Evolutionary conservation across 768 basidiomycete species (phyloP), one percentile per base, ranked within the genome.

Genomic region (Pisolithus albus): DNA sequence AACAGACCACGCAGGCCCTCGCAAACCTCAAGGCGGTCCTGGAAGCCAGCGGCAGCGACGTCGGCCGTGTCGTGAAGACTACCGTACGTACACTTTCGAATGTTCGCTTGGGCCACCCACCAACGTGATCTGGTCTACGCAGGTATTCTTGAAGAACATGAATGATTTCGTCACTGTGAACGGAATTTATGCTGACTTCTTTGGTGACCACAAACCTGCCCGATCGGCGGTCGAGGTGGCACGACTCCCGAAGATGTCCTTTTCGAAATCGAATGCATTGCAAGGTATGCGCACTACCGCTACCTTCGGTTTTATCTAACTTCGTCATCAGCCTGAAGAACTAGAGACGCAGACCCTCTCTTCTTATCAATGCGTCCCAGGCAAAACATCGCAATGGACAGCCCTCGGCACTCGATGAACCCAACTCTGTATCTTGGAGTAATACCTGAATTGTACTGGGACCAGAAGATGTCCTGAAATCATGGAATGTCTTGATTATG

Each of bases 121-220:
- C 18, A 5, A n/a, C 19, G 11, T 16, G 23, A 45, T 11, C 13
- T 4, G 41, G 41, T 21, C 34, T 34, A 42, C 6, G 0, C 28
- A 93, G 92, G 86, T 94, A 23, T 98, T 96, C 73, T 70, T 98
- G 65, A 92, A 95, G 68, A 73, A 80, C 55, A 94, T 98, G 91
- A 75, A 89, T 58, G 89, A 99, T 68, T 98, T 98, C 64, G 82
- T 63, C 4, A 72, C 77, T 38, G 82, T 96, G 61, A 97, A 97
- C 67, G 79, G 69, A 15, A 75, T 92, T 55, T 98, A 96, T 66
- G 79, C 80, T 34, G 73, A 80, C 50, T 86, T 89, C 70, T 97
- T 98, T 64, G 92, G 89, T 9, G 77, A 81, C 30, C 89, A 94
- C 72, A 93, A 89, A 69, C 95, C 96, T 44, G 93, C 96, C 4